phyloP scores from a whole-genome alignment of 805 yeast species.

The Sugiyamaella marilandica region DNA sequence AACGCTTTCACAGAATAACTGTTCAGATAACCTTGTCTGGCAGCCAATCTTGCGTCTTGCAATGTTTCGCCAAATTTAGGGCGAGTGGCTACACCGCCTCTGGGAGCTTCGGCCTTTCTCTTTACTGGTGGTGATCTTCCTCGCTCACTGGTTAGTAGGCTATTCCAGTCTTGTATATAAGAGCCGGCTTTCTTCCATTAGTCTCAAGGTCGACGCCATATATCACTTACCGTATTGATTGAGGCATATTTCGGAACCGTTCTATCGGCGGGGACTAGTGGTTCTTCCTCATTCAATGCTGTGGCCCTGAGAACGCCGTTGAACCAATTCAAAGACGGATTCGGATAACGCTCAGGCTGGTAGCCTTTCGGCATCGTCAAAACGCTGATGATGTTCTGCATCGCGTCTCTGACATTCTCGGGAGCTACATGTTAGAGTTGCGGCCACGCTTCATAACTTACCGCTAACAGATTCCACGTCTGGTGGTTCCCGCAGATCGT shows the following conservation, averaged over 20 bases:
- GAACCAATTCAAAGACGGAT: conserved; percentile 66
- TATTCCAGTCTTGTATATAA: conserved; percentile 12
- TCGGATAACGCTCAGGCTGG: conserved; percentile 48
- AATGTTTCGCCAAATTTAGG: background rate
- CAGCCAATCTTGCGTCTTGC: background rate
- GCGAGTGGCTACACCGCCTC: background rate
- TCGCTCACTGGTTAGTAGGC: background rate
- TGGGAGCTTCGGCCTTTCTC: background rate
- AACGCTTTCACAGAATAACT: conserved; percentile 13
- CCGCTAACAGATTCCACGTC: background rate
- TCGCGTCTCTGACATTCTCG: conserved; percentile 23
- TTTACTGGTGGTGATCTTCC: background rate
- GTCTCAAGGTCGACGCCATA: background rate
- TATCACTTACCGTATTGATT: conserved; percentile 16
- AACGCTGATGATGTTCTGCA: conserved; percentile 34
- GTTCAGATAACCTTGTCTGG: background rate
- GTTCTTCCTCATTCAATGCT: conserved; percentile 53
- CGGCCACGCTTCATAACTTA: background rate
- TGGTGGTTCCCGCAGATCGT: conserved; percentile 70
- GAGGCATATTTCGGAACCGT: conserved; percentile 26
- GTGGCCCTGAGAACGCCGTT: conserved; percentile 60
- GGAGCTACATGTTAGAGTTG: conserved; percentile 16
- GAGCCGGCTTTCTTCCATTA: conserved; percentile 19
- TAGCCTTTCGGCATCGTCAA: conserved; percentile 47
- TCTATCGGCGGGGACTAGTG: conserved; percentile 23